phyloP scores from a whole-genome alignment of 371 early-diverging fungal genomes.

The Saksenaea vasiformis region DNA sequence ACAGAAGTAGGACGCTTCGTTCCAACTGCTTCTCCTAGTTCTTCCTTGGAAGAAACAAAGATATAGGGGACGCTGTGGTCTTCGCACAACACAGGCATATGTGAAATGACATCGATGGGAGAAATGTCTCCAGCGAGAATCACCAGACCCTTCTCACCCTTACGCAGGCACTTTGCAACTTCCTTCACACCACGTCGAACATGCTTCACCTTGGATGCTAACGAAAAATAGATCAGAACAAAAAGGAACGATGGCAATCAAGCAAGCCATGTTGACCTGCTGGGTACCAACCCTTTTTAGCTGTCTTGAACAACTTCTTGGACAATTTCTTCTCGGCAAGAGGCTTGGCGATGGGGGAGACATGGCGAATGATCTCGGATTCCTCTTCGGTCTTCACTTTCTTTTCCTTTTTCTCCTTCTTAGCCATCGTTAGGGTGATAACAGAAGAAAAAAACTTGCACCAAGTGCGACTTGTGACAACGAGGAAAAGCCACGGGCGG shows the following conservation, averaged over 20 bases:
- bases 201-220: conserved; percentile 90
- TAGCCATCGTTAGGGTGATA: conserved; percentile 71
- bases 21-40: conserved; percentile 87
- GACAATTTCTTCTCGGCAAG: conserved; percentile 89
- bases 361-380: conserved; percentile 28
- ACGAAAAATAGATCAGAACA: conserved; percentile 4
- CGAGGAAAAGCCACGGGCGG: conserved; percentile 5
- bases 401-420: conserved; percentile 54
- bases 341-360: conserved; percentile 92
- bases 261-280: conserved; percentile 12
- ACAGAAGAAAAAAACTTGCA: conserved; percentile 65
- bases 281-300: conserved; percentile 81
- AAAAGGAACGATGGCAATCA: not conserved
- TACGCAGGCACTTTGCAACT: conserved; percentile 94
- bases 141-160: conserved; percentile 94
- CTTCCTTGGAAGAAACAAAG: conserved; percentile 93
- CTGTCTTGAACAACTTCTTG: conserved; percentile 89
- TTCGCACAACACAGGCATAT: conserved; percentile 98
- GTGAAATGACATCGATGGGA: conserved; percentile 97
- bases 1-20: conserved; percentile 96
- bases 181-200: conserved; percentile 97
- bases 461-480: not conserved
- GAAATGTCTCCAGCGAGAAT: conserved; percentile 96
- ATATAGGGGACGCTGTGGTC: conserved; percentile 87
- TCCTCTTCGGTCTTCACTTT: conserved; percentile 44